These are phyloP conservation scores for Forsythia suspensa DNA, from an alignment of 257 asterid genomes.

Conservation along the genomic window DNA sequence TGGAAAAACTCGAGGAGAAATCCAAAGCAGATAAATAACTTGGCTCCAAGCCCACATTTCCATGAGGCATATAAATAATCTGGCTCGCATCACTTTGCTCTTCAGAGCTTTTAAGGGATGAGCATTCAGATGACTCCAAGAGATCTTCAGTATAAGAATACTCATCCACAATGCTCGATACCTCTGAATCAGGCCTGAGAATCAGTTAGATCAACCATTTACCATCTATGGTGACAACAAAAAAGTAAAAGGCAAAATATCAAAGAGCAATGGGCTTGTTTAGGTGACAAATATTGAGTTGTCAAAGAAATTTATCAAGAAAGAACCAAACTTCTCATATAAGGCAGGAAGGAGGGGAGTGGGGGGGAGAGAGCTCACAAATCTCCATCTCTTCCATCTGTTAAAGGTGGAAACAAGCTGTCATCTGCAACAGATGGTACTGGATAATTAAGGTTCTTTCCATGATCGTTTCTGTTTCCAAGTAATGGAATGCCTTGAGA, in stretches of 20 bases:
- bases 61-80: conserved; percentile 21
- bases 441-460: conserved; percentile 36
- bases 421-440: conserved; percentile 37
- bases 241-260: conserved; percentile 7
- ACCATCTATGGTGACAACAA: conserved; percentile 16
- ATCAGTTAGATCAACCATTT: conserved; percentile 25
- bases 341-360: conserved; percentile 5
- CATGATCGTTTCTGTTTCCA: conserved; percentile 30
- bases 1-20: conserved; percentile 45
- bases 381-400: conserved; percentile 35
- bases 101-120: conserved; percentile 57
- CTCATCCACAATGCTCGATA: conserved; percentile 45
- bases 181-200: conserved; percentile 56
- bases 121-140: conserved; percentile 62
- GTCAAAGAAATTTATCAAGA: conserved; percentile 13
- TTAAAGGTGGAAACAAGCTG: conserved; percentile 36
- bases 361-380: conserved; percentile 39
- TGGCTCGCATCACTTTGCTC: conserved; percentile 56
- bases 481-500: conserved; percentile 38
- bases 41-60: conserved; percentile 30
- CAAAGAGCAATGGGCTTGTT: neutral
- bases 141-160: conserved; percentile 54
- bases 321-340: neutral
- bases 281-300: conserved; percentile 5
- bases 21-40: conserved; percentile 70